These are phyloP conservation scores for Leptomonas pyrrhocoris DNA, from an alignment of 208 protist genomes.

Conservation along the genomic window DNA sequence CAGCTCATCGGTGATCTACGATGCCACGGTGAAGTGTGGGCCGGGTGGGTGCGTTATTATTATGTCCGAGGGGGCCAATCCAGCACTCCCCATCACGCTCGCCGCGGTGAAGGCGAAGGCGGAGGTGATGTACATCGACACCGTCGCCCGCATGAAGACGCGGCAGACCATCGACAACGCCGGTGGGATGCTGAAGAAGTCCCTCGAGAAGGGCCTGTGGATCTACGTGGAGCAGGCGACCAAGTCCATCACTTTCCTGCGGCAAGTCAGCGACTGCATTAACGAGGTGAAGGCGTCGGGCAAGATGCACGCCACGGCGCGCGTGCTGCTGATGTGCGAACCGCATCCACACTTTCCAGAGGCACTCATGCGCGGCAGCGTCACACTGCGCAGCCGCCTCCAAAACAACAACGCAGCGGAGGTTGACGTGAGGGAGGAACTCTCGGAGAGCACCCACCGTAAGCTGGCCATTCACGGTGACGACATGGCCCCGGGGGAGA, in stretches of 20 bases:
- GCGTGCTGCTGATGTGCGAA: slow-evolving; percentile 91
- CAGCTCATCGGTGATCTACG: slow-evolving; percentile 65
- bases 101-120: slow-evolving; percentile 62
- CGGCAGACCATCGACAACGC: slow-evolving; percentile 79
- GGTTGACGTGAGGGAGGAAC: slow-evolving; percentile 67
- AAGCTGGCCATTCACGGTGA: slow-evolving; percentile 57
- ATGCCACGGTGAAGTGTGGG: slow-evolving; percentile 55
- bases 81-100: slow-evolving; percentile 75
- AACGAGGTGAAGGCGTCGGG: slow-evolving; percentile 46
- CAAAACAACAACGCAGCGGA: slow-evolving; percentile 60
- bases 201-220: slow-evolving; percentile 86
- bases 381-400: slow-evolving; percentile 83
- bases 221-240: slow-evolving; percentile 91
- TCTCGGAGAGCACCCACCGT: slow-evolving; percentile 63
- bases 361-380: slow-evolving; percentile 66
- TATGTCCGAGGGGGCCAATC: slow-evolving; percentile 87
- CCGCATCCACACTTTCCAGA: slow-evolving; percentile 91
- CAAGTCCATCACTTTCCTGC: slow-evolving; percentile 88
- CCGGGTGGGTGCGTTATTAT: slow-evolving; percentile 80
- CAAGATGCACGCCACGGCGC: slow-evolving; percentile 60
- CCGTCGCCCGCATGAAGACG: slow-evolving; percentile 86
- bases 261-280: slow-evolving; percentile 79
- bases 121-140: slow-evolving; percentile 91
- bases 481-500: slow-evolving; percentile 29
- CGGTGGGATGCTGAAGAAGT: slow-evolving; percentile 72